Evolutionary conservation across 2,329 filamentous ascomycete genomes (phyloP).

Genomic region (Calonectria pteridis): DNA sequence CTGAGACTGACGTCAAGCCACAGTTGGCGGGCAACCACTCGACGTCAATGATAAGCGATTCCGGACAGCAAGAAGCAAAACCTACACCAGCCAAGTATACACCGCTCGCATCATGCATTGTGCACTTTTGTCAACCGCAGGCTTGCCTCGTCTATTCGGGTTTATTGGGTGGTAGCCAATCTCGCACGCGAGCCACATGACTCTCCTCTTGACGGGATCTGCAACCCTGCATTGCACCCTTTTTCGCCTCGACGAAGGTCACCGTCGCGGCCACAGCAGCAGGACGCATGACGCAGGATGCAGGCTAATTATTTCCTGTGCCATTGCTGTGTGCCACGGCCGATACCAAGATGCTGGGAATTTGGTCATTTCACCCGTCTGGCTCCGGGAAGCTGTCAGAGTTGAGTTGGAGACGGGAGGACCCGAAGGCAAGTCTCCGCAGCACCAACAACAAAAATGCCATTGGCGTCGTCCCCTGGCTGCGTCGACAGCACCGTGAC

Average conservation of each 20-base stretch:
- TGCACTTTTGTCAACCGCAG: not conserved
- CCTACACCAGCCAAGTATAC: not conserved
- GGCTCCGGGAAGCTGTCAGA: not conserved
- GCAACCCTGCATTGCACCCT: not conserved
- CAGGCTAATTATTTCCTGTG: not conserved
- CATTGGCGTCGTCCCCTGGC: not conserved
- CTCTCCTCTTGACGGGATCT: conserved; percentile 1
- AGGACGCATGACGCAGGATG: not conserved
- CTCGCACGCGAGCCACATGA: conserved; percentile 14
- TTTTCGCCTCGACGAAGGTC: not conserved
- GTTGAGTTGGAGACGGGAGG: not conserved
- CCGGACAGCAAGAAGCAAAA: conserved; percentile 1
- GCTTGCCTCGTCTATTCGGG: not conserved
- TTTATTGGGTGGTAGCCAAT: conserved; percentile 16
- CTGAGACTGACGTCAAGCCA: conserved; percentile 14
- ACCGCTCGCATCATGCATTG: not conserved
- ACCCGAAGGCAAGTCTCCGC: not conserved
- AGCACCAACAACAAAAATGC: not conserved
- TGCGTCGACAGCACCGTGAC: not conserved
- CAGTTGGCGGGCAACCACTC: conserved; percentile 14
- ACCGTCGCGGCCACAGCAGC: not conserved
- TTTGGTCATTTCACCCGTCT: not conserved
- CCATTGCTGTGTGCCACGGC: not conserved
- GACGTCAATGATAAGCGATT: conserved; percentile 16
- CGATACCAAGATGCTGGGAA: not conserved